A percentile compares a stretch with the other conserved stretches of the same genome.
phyloP scores from a whole-genome alignment of 129 eudicot species.

The Rutidosis leptorrhynchoides region DNA sequence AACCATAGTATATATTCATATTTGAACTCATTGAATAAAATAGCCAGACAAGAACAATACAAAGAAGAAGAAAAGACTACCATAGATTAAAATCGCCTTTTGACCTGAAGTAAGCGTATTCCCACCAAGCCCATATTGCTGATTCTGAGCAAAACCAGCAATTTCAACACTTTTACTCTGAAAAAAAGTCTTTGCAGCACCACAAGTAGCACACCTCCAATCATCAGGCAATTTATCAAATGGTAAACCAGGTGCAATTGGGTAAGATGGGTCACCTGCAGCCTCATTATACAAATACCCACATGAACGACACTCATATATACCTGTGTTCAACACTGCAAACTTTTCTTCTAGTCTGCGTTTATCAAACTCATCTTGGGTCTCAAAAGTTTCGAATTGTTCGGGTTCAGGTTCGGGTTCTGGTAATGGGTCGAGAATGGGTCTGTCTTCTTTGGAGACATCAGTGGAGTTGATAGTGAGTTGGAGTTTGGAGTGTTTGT shows the following conservation, averaged over 20 bases:
- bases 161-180: slow-evolving; percentile 94
- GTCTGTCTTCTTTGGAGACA: slow-evolving; percentile 82
- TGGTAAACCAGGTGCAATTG: slow-evolving; percentile 85
- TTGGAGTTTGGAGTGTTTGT: slow-evolving; percentile 36
- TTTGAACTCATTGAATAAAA: slow-evolving; percentile 59
- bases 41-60: slow-evolving; percentile 87
- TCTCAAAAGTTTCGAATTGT: not conserved
- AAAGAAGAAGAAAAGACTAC: slow-evolving; percentile 70
- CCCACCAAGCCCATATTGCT: slow-evolving; percentile 88
- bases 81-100: slow-evolving; percentile 77
- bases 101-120: slow-evolving; percentile 89
- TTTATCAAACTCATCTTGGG: slow-evolving; percentile 33
- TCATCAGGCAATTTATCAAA: slow-evolving; percentile 77
- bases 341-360: slow-evolving; percentile 83
- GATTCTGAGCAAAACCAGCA: slow-evolving; percentile 97
- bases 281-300: slow-evolving; percentile 77
- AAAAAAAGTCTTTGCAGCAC: slow-evolving; percentile 91
- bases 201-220: slow-evolving; percentile 98
- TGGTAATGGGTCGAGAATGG: slow-evolving; percentile 33
- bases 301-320: slow-evolving; percentile 83
- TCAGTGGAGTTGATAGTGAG: slow-evolving; percentile 47
- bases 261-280: slow-evolving; percentile 77
- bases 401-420: not conserved
- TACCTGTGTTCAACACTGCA: slow-evolving; percentile 86
- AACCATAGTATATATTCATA: not conserved